Base-by-base conservation (phyloP, 2,329 filamentous ascomycete species). In the Colletotrichum lentis region DNA sequence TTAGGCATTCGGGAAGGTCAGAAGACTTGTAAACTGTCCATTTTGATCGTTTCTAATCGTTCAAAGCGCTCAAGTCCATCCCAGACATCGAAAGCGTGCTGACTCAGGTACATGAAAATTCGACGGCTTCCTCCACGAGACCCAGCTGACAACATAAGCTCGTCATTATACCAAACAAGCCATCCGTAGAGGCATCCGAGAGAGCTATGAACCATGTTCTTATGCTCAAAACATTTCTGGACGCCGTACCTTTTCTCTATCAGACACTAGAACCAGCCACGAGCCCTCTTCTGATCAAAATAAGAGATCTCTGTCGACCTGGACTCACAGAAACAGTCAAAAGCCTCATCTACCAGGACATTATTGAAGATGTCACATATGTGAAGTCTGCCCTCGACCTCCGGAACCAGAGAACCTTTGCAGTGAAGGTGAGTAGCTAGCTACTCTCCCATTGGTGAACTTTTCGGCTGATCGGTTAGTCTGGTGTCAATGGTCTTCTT, bases 321-420 rank as follows among this genome's bases (percentile, higher is more conserved):
- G 84, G 86, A 18, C 86, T 88, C 18, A 85, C 91, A 5, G 80
- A 82, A 20, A 82, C 84, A 0, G 85, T 95, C 3, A 81, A 90
- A 52, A 80, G 85, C 2, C 79, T 91, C 1, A 94, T 99, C 59
- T 80, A 86, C 52, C 80, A 83, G 16, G 87, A 87, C 0, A 90
- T 99, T 72, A 96, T 98, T 71, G 86, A 91, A 10, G 92, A 97
- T 75, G 92, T 94, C 0, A 86, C 85, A 0, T 96, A 91, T 72
- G 91, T 92, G 67, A 92, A 86, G 54, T 88, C 90, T 24, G 91
- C 96, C 0, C 83, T 98, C 5, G 95, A 97, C 70, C 83, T 97
- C 64, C 87, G 94, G 16, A 97, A 97, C 69, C 95, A 98, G 76
- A 85, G 95, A 70, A 92, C 91, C 0, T 97, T 96, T 80, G 95